Base-by-base conservation (phyloP, 2,329 filamentous ascomycete species). In the Coniella lustricola region DNA sequence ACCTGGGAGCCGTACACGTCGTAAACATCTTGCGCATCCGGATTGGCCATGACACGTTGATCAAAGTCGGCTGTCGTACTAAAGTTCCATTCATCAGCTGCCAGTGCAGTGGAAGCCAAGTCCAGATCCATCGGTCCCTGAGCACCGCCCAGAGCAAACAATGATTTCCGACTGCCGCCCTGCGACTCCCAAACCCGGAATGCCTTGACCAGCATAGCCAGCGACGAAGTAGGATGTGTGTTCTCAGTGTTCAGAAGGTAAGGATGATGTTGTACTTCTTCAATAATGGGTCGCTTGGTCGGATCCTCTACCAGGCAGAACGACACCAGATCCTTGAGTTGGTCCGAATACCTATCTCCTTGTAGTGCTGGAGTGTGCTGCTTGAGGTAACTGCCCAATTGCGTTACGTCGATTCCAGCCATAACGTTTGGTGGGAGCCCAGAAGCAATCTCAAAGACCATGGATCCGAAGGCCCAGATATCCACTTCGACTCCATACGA, bases 381-480 rank as follows among this genome's bases (percentile, higher is more conserved):
- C 57, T 80, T 78, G 34, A 85, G 67, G 55, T 80, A 75, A 44
- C 68, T 74, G 22, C 77, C 77, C 36, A 78, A 72, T 56, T 76
- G 71, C 8, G 73, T 68, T 32, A 75, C 64, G 39, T 73, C 70
- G 55, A 72, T 71, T 52, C 71, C 77, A 40, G 79, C 72, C 37
- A 71, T 70, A 36, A 79, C 81, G 55, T 86, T 85, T 0, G 87
- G 87, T 2, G 87, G 86, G 16, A 83, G 69, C 1, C 87, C 87
- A 3, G 84, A 88, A 1, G 87, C 86, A 64, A 91, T 87, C 64
- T 93, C 87, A 58, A 81, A 89, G 2, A 89, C 74, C 63, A 90
- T 85, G 53, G 86, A 85, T 2, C 87, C 88, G 61, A 88, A 90
- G 2, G 87, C 86, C 87, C 88, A 93, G 44, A 90, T 89, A 57